Base-by-base conservation (phyloP, 2,329 filamentous ascomycete species). In the Penicillium frequentans region DNA sequence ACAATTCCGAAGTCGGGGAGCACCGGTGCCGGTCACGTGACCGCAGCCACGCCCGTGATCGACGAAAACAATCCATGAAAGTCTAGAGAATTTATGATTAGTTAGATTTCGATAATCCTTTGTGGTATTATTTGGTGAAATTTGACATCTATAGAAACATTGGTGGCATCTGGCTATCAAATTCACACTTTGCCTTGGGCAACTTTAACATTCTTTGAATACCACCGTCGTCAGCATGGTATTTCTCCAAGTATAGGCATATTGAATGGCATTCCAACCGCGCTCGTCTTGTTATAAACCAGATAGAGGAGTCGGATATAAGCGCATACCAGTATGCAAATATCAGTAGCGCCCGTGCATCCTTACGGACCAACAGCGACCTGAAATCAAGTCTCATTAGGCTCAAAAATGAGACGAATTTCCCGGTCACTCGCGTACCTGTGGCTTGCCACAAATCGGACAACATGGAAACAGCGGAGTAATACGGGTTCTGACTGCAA, bases 271-370 rank as follows among this genome's bases (percentile, higher is more conserved):
- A 80, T 61, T 84, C 81, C 1, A 84, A 62, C 27, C 73, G 60
- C 5, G 78, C 75, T 46, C 82, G 73, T 50, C 75, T 70, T 45
- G 75, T 70, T 14, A 82, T 58, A 78, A 80, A 85, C 83, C 82
- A 85, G 10, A 72, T 64, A 16, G 72, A 67, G 14, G 72, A 67
- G 13, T 72, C 65, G 14, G 73, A 76, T 14, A 82, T 67, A 58
- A 81, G 79, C 10, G 80, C 79, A 66, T 81, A 84, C 83, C 83
- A 87, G 69, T 81, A 83, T 0, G 79, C 75, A n/a, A 86, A 68
- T 35, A 87, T 62, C 11, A 86, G 66, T 58, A 87, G 64, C 0
- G 84, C 84, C 27, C 77, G 73, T 0, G 79, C 70, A 45, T 87
- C 84, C 58, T 83, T 86, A 0, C 59, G 37, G 46, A 77, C 69